These are phyloP conservation scores for Murraya paniculata DNA, from an alignment of 345 rosid genomes.

Conservation along the genomic window DNA sequence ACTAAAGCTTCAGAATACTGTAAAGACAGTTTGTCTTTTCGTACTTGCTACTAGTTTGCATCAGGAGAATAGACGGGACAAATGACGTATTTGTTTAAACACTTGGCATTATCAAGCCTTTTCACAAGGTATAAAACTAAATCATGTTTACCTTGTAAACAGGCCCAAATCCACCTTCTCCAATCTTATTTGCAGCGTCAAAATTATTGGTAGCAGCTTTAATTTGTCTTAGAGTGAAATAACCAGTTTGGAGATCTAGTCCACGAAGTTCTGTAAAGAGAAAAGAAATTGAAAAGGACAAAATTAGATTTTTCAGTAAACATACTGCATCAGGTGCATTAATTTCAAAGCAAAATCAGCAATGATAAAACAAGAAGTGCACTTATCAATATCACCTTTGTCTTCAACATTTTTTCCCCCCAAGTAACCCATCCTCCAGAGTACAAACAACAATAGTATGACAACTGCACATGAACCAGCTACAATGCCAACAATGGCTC, in stretches of 20 bases:
- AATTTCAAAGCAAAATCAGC: background rate
- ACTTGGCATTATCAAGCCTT: background rate
- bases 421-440: constrained; percentile 49
- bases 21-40: background rate
- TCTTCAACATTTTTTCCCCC: constrained; percentile 55
- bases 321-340: background rate
- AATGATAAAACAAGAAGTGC: background rate
- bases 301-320: background rate
- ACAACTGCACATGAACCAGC: constrained; percentile 42
- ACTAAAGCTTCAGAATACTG: constrained; percentile 4
- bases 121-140: background rate
- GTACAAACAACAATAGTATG: constrained; percentile 37
- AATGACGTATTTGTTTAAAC: background rate
- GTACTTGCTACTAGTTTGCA: background rate
- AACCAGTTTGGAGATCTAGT: constrained; percentile 73
- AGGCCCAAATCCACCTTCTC: constrained; percentile 97
- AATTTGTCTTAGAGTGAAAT: constrained; percentile 69
- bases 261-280: constrained; percentile 48
- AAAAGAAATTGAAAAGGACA: constrained; percentile 6
- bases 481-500: constrained; percentile 68
- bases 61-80: background rate
- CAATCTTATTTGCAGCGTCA: constrained; percentile 67
- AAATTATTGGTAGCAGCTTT: constrained; percentile 74
- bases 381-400: constrained; percentile 37
- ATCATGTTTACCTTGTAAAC: constrained; percentile 66